phyloP scores from a whole-genome alignment of 768 basidiomycete species.

The Mycena venus region DNA sequence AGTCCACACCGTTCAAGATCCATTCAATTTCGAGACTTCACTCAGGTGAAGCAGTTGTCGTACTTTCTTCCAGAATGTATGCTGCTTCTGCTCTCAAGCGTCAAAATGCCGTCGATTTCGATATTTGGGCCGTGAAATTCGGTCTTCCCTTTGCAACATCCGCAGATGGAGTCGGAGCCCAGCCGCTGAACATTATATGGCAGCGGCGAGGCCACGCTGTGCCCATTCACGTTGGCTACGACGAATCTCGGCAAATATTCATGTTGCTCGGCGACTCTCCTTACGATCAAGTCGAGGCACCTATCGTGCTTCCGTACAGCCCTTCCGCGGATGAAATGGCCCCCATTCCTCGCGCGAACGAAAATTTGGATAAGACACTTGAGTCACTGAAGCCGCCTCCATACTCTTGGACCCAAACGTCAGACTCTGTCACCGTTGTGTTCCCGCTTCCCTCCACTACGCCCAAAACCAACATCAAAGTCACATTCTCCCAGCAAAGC shows the following conservation, averaged over 20 bases:
- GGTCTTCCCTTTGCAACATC: conserved; percentile 55
- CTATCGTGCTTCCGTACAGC: conserved; percentile 56
- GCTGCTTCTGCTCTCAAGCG: conserved; percentile 32
- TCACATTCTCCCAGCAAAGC: conserved; percentile 73
- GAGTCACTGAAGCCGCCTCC: conserved; percentile 72
- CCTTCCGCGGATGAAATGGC: conserved; percentile 77
- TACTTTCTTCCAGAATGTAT: conserved; percentile 74
- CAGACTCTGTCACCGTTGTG: conserved; percentile 85
- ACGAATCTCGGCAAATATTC: conserved; percentile 59
- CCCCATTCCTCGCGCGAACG: conserved; percentile 74
- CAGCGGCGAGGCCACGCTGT: conserved; percentile 77
- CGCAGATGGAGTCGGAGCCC: conserved; percentile 43
- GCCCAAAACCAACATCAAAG: conserved; percentile 72
- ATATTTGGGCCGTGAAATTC: conserved; percentile 74
- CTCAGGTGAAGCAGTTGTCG: conserved; percentile 55
- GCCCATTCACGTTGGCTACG: conserved; percentile 70
- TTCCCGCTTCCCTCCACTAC: conserved; percentile 86
- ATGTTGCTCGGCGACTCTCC: conserved; percentile 70
- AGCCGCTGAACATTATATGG: conserved; percentile 72
- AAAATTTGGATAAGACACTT: conserved; percentile 62
- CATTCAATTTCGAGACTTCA: conserved; percentile 55
- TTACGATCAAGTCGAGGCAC: conserved; percentile 60
- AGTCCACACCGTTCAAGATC: conserved; percentile 56
- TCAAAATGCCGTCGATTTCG: conserved; percentile 60
- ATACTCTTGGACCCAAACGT: conserved; percentile 94